A percentile compares a stretch with the other conserved stretches of the same genome.
Conservation (phyloP, 805 yeast genomes). For the Saccharomyces paradoxus region DNA sequence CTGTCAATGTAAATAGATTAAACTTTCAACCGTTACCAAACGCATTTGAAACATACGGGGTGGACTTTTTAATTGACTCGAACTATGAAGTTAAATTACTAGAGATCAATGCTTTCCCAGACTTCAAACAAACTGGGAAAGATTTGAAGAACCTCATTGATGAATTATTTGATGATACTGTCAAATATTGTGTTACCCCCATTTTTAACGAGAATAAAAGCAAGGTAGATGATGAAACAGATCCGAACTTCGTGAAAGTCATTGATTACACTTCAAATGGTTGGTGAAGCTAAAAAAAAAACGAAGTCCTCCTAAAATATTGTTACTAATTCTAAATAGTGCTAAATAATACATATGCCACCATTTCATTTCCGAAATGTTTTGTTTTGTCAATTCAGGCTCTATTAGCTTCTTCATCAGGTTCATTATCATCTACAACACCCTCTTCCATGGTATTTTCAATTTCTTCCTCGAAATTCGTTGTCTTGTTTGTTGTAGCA, state of each 20-base stretch:
- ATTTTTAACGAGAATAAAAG: conserved; percentile 28
- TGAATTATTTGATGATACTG: conserved; percentile 55
- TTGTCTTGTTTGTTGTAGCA: conserved; percentile 28
- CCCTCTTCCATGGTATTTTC: conserved; percentile 26
- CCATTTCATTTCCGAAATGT: background rate
- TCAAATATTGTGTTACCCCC: conserved; percentile 42
- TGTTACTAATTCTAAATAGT: background rate
- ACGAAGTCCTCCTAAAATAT: background rate
- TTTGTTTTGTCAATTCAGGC: background rate
- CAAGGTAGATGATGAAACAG: conserved; percentile 4
- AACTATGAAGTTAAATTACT: conserved; percentile 50
- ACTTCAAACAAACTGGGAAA: conserved; percentile 90
- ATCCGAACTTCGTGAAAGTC: conserved; percentile 33
- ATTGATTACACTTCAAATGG: conserved; percentile 31
- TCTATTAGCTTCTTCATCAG: conserved; percentile 1
- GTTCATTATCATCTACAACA: conserved; percentile 11
- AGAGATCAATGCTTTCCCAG: conserved; percentile 92
- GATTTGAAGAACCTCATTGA: conserved; percentile 58
- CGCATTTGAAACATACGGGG: conserved; percentile 81
- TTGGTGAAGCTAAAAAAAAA: conserved; percentile 23
- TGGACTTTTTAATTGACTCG: conserved; percentile 72
- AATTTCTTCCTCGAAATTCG: conserved; percentile 6
- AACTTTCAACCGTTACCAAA: conserved; percentile 76
- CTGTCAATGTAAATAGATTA: conserved; percentile 67
- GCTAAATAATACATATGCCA: background rate